Conservation (phyloP, 148 eudicot species). For the Cornus kousa region DNA sequence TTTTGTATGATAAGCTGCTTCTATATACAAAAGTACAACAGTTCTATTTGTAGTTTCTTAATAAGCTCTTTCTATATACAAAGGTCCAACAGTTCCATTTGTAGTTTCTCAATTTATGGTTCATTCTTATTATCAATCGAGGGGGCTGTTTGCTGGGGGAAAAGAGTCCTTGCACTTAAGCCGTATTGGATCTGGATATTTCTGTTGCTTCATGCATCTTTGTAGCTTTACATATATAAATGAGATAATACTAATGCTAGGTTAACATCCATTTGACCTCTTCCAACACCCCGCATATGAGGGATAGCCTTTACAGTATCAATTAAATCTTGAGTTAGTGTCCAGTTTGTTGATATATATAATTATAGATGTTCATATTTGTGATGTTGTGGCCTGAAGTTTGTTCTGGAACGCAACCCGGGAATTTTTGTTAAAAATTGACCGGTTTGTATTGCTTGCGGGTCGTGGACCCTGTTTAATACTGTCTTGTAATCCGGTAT, state of each 20-base stretch:
- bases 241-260: too few relatives aligned
- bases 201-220: not conserved
- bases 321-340: not conserved
- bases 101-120: not conserved
- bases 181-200: not conserved
- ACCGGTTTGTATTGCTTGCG: too few relatives aligned
- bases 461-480: too few relatives aligned
- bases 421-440: too few relatives aligned
- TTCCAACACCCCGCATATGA: too few relatives aligned
- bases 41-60: not conserved
- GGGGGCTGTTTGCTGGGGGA: not conserved
- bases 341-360: not conserved
- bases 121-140: not conserved
- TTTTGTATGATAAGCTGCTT: not conserved
- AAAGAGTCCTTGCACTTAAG: not conserved
- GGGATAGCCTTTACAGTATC: not conserved
- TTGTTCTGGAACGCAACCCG: too few relatives aligned
- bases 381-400: too few relatives aligned
- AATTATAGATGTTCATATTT: not conserved
- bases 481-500: too few relatives aligned
- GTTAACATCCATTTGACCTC: too few relatives aligned
- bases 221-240: not conserved
- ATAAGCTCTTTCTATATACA: not conserved
- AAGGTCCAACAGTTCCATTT: not conserved
- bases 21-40: not conserved